phyloP scores from a whole-genome alignment of 2,329 filamentous ascomycete genomes.

The Diaporthe amygdali region DNA sequence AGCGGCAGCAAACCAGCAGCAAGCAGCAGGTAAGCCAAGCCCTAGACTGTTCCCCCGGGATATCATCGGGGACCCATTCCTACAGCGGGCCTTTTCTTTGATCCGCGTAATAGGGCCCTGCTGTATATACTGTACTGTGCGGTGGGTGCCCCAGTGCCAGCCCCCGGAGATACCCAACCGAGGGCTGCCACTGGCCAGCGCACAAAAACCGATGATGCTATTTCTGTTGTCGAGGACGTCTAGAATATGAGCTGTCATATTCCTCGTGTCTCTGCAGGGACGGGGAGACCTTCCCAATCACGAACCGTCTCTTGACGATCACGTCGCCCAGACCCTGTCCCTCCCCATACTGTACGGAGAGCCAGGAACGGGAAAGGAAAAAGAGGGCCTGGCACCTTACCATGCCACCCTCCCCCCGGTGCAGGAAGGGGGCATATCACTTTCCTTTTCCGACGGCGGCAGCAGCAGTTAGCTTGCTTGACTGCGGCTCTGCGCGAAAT shows the following conservation, averaged over 20 bases:
- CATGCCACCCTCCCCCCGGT: background rate
- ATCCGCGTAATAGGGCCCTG: background rate
- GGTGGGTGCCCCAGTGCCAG: constrained; percentile 2
- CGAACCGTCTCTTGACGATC: background rate
- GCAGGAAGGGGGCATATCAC: background rate
- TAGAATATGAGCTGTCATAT: constrained; percentile 4
- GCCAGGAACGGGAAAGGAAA: background rate
- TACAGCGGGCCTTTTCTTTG: background rate
- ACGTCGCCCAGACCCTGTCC: background rate
- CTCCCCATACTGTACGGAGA: background rate
- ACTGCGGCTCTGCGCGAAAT: constrained; percentile 17
- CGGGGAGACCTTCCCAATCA: background rate
- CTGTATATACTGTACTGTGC: too few relatives aligned
- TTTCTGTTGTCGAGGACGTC: constrained; percentile 8
- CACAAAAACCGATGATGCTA: background rate
- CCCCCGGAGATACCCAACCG: background rate
- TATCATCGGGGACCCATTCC: background rate
- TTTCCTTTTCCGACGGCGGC: background rate
- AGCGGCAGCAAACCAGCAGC: background rate
- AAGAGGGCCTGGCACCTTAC: background rate
- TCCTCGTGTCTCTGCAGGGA: background rate
- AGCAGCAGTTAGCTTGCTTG: background rate
- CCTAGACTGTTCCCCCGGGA: background rate
- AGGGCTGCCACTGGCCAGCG: background rate
- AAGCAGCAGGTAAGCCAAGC: background rate